These are phyloP conservation scores for Rhypophila decipiens DNA, from an alignment of 495 filamentous ascomycete genomes.

Conservation along the genomic window DNA sequence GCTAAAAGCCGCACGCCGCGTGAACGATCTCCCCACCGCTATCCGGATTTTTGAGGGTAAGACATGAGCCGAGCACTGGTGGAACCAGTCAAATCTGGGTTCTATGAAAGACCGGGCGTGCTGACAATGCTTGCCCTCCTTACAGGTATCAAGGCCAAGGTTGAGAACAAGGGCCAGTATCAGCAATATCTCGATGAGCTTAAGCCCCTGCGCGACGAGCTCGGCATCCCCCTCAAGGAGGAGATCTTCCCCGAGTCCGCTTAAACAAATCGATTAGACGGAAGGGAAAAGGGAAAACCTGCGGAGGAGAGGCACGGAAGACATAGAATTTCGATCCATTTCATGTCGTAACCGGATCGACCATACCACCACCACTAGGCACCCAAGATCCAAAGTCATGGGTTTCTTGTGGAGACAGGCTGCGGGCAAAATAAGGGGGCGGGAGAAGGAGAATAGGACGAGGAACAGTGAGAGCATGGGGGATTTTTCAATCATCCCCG, in stretches of 20 bases:
- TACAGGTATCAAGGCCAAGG: constrained; percentile 95
- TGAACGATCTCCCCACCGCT: constrained; percentile 98
- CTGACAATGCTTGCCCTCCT: not conserved
- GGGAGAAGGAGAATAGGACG: no score
- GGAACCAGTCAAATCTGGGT: no score
- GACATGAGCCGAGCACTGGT: no score
- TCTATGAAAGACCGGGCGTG: constrained; percentile 1
- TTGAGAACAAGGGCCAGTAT: constrained; percentile 96
- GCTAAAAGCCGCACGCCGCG: constrained; percentile 82
- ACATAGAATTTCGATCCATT: not conserved
- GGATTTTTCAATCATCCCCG: no score
- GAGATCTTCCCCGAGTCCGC: constrained; percentile 79
- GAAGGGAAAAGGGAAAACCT: not conserved
- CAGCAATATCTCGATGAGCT: constrained; percentile 94
- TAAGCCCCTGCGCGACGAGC: constrained; percentile 83
- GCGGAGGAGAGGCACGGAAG: no score
- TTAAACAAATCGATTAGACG: constrained; percentile 29
- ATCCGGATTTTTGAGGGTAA: constrained; percentile 97
- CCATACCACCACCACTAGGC: no score
- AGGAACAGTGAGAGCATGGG: no score
- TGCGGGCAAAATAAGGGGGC: no score
- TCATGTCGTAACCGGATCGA: not conserved
- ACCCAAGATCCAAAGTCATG: no score
- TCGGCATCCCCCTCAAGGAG: constrained; percentile 88
- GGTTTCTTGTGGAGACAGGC: no score